Conservation (phyloP, 2,329 filamentous ascomycete genomes). For the Sporothrix pseudoabietina region DNA sequence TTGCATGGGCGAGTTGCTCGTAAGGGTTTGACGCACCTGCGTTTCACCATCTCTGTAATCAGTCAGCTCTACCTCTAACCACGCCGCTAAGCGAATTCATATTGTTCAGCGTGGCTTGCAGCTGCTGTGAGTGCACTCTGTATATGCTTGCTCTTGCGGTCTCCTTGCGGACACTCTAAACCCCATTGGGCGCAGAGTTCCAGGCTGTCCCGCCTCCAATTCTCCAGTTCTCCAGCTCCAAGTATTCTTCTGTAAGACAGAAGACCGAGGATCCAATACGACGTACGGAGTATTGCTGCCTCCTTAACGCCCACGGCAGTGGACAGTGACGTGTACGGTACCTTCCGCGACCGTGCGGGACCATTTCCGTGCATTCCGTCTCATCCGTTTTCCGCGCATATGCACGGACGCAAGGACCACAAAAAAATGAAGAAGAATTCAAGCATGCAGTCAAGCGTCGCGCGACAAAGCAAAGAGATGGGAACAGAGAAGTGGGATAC, state of each 20-base stretch:
- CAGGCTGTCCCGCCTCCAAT: neutral
- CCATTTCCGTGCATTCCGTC: neutral
- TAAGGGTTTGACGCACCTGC: neutral
- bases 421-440: neutral
- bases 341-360: constrained; percentile 3
- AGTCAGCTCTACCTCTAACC: neutral
- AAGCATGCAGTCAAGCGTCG: neutral
- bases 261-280: neutral
- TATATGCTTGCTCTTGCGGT: neutral
- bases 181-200: neutral
- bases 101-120: neutral
- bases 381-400: neutral
- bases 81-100: neutral
- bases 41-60: neutral
- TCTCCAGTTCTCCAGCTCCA: no score
- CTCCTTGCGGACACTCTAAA: neutral
- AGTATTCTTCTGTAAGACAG: no score
- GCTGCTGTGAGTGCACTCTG: neutral
- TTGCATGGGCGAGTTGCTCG: neutral
- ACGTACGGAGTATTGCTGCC: neutral
- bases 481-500: neutral
- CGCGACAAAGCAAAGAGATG: neutral
- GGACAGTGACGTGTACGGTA: neutral
- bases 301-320: neutral
- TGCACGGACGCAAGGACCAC: neutral